These are phyloP conservation scores for Pelargonium cotyledonis DNA, from an alignment of 441 rosid species.

Conservation along the genomic window DNA sequence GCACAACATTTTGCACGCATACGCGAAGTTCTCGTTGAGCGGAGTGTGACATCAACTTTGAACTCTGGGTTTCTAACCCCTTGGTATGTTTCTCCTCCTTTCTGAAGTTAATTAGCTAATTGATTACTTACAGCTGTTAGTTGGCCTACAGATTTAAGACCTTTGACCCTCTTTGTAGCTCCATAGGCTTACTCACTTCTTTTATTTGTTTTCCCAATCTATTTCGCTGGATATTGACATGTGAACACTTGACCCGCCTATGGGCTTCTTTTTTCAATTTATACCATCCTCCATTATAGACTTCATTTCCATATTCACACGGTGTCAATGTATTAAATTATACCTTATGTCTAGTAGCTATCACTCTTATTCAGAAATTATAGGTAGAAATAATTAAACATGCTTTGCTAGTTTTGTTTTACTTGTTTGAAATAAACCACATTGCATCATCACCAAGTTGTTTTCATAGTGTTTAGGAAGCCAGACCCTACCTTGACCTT, in stretches of 20 bases:
- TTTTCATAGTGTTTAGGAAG: not conserved
- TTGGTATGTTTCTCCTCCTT: slow-evolving; percentile 45
- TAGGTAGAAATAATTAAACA: not conserved
- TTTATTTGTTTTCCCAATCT: not conserved
- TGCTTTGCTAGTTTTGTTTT: not conserved
- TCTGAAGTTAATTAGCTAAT: slow-evolving; percentile 2
- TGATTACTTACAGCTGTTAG: not conserved
- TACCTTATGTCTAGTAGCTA: not conserved
- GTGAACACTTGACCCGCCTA: not conserved
- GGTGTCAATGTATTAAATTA: not conserved
- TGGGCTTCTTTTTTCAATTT: not conserved
- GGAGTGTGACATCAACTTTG: slow-evolving; percentile 79
- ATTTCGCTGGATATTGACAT: not conserved
- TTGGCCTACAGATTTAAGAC: not conserved
- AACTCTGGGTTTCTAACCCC: slow-evolving; percentile 94
- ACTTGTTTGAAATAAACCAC: not conserved
- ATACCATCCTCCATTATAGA: not conserved
- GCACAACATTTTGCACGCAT: slow-evolving; percentile 87
- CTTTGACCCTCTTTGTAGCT: not conserved
- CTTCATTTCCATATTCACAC: slow-evolving; percentile 3
- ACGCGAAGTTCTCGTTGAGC: slow-evolving; percentile 86
- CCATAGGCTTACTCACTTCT: not conserved
- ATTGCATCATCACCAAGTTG: not conserved
- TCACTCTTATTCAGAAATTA: slow-evolving; percentile 1
- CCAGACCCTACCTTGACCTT: too few relatives aligned